Base-by-base conservation (phyloP, 192 early-diverging fungal genomes). In the Mortierella antarctica region DNA sequence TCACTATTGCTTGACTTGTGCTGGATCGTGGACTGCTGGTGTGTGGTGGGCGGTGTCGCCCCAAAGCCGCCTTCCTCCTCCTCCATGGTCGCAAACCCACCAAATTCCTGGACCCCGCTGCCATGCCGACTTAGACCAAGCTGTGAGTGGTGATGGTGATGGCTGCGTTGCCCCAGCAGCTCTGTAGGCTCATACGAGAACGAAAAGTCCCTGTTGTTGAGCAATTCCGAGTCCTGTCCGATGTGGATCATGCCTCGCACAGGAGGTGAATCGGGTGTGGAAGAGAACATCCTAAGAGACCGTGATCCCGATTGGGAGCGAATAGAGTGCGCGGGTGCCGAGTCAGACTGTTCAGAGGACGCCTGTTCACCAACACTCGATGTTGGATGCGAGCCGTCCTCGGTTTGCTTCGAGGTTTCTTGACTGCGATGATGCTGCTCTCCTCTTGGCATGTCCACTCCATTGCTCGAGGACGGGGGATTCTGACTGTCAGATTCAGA, bases 131-230 rank as follows among this genome's bases (percentile, higher is more conserved):
- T 67, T 21, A 44, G 50, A 13, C 45, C 45, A 1, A 66, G 40
- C 20, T 72, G 70, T 17, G 68, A 50, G 17, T 74, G 63, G 5
- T 51, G 42, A 12, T 48, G 42, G 14, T 68, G 65, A 54, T 65
- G 65, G 45, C 21, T 63, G 12, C 76, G 55, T 49, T 80, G 76
- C 23, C 50, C 76, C 64, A 79, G 42, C 20, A 79, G 44, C 11
- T 79, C 76, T 7, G 59, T 51, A 3, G 77, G 77, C 60, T 80
- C 77, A 44, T 72, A 72, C 13, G 77, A 72, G 45, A 72, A 80
- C 4, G 77, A 80, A 50, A 80, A 80, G 40, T 72, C 77, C 6
- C 70, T 48, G 60, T 80, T 80, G 48, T 80, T 80, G 58, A 80
- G 51, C 9, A 80, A 21, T 39, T 79, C 76, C 13, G 76, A 79